phyloP scores from a whole-genome alignment of 1,284 basidiomycete species.

The Prillingera fragicola region DNA sequence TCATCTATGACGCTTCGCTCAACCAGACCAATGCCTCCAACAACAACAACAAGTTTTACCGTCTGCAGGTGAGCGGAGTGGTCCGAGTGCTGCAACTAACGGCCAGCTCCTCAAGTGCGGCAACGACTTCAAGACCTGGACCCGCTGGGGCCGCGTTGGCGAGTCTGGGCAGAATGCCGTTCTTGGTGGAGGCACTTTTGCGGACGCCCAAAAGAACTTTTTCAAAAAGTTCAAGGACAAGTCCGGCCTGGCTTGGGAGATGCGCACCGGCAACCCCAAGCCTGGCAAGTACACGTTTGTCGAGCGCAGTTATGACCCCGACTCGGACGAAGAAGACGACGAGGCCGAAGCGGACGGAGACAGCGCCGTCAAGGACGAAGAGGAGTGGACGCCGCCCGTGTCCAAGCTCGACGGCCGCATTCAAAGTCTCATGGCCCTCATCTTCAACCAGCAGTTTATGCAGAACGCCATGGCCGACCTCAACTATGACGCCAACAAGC shows the following conservation, averaged over 20 bases:
- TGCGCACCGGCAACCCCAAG: conserved; percentile 6
- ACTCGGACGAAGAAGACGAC: conserved; percentile 9
- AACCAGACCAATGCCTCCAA: conserved; percentile 61
- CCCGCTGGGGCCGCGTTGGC: conserved; percentile 22
- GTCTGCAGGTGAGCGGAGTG: conserved; percentile 18
- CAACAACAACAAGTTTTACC: conserved; percentile 59
- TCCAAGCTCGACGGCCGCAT: conserved; percentile 10
- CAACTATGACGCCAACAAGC: conserved; percentile 65
- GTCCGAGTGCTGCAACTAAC: not conserved
- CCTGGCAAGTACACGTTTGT: conserved; percentile 18
- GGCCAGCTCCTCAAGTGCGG: not conserved
- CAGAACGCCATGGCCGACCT: conserved; percentile 59
- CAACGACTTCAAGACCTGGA: conserved; percentile 10
- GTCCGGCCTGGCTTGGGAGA: conserved; percentile 12
- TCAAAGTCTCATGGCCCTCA: conserved; percentile 55
- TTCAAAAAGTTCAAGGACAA: conserved; percentile 22
- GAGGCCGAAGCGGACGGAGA: conserved; percentile 2
- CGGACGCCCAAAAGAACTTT: conserved; percentile 7
- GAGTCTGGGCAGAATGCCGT: conserved; percentile 10
- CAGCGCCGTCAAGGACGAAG: conserved; percentile 2
- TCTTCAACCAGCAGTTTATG: conserved; percentile 52
- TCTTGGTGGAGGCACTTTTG: conserved; percentile 6
- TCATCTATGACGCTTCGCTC: conserved; percentile 62
- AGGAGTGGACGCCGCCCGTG: conserved; percentile 9
- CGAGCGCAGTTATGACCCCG: conserved; percentile 18